phyloP scores from a whole-genome alignment of 2,329 filamentous ascomycete species.

The Samsoniella hepiali region DNA sequence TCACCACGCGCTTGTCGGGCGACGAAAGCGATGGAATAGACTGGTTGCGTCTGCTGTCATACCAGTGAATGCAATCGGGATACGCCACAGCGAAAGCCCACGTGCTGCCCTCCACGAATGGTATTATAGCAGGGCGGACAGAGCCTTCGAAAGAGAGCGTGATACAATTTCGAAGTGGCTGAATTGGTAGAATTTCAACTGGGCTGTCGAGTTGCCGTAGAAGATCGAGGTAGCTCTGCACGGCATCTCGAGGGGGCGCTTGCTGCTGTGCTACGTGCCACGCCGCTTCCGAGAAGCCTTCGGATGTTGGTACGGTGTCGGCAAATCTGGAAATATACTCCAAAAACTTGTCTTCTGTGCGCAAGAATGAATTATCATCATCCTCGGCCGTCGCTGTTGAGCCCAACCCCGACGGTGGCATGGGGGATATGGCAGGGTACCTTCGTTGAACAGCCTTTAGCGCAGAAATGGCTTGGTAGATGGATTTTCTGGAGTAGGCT shows the following conservation, averaged over 20 bases:
- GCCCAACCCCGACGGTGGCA: not conserved
- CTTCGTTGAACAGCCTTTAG: not conserved
- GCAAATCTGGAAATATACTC: not conserved
- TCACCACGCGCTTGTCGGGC: not conserved
- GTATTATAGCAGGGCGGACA: not conserved
- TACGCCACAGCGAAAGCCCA: constrained; percentile 12
- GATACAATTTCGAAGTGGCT: not conserved
- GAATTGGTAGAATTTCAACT: not conserved
- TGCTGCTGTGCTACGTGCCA: not conserved
- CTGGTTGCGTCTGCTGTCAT: constrained; percentile 4
- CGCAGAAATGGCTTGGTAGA: not conserved
- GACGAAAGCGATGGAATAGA: not conserved
- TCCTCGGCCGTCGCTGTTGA: not conserved
- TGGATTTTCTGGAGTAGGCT: not conserved
- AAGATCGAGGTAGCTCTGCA: not conserved
- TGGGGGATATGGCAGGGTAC: not conserved
- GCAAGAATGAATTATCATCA: not conserved
- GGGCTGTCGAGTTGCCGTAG: not conserved
- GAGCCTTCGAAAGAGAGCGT: not conserved
- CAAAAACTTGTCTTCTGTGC: not conserved
- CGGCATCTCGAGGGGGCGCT: not conserved
- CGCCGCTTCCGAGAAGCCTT: not conserved
- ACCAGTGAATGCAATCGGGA: constrained; percentile 14
- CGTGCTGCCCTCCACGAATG: not conserved
- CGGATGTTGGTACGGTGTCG: not conserved